Evolutionary conservation across 108 stramenopile genomes (phyloP).

Genomic region (Schizochytrium sp.): DNA sequence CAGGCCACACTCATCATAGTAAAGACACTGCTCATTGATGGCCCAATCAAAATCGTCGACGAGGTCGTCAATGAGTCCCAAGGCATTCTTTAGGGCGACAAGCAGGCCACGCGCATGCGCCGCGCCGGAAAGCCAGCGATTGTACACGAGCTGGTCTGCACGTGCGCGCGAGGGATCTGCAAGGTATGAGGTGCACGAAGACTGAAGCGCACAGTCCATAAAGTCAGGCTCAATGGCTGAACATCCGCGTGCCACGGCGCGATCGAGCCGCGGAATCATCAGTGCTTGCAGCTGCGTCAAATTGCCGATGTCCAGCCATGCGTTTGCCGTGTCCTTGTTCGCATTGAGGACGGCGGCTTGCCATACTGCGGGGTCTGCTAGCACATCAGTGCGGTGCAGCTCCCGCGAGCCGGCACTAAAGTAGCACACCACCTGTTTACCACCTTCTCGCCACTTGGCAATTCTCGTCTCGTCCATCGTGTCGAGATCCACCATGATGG

Average conservation of each 20-base stretch:
- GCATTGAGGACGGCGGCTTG: not conserved
- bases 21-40: conserved; percentile 20
- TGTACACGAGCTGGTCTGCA: not conserved
- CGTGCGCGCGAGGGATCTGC: not conserved
- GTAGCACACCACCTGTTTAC: not conserved
- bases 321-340: not conserved
- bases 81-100: conserved; percentile 6
- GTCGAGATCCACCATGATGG: not conserved
- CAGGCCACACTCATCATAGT: conserved; percentile 18
- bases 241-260: not conserved
- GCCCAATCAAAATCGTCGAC: conserved; percentile 23
- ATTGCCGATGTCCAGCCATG: not conserved
- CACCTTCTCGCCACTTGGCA: not conserved
- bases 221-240: not conserved
- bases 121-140: not conserved
- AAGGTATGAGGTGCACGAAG: not conserved
- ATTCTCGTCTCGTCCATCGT: not conserved
- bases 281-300: not conserved
- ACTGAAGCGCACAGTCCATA: not conserved
- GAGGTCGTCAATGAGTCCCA: not conserved
- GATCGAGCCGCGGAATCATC: not conserved
- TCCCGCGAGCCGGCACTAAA: not conserved
- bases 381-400: not conserved
- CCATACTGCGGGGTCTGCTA: not conserved
- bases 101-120: not conserved